These are phyloP conservation scores for Myxozyma sirexii DNA, from an alignment of 805 yeast species.

Conservation along the genomic window DNA sequence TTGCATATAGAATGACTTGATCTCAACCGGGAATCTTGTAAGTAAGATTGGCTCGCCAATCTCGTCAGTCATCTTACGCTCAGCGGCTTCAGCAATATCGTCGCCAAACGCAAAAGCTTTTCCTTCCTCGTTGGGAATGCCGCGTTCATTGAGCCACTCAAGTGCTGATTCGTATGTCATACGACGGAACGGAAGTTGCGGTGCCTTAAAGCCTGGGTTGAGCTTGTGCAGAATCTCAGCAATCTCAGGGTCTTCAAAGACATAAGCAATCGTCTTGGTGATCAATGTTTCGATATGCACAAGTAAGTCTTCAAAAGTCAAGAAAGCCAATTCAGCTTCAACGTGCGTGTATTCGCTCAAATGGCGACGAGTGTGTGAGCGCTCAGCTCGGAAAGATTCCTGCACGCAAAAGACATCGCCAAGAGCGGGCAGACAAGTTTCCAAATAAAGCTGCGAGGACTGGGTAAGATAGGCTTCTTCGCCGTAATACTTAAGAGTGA, in stretches of 20 bases:
- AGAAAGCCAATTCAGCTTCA: conserved; percentile 90
- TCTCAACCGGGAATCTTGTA: conserved; percentile 93
- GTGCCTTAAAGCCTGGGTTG: conserved; percentile 88
- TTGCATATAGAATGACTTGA: conserved; percentile 98
- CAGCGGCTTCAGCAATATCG: conserved; percentile 99
- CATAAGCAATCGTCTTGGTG: conserved; percentile 67
- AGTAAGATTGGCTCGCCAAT: conserved; percentile 91
- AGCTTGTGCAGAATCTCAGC: conserved; percentile 88
- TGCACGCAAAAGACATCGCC: conserved; percentile 98
- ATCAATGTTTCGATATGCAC: conserved; percentile 81
- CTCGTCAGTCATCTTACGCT: conserved; percentile 96
- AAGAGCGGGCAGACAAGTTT: conserved; percentile 91
- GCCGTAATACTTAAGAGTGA: conserved; percentile 91
- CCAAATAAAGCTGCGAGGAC: conserved; percentile 94
- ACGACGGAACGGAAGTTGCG: conserved; percentile 84
- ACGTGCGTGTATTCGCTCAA: conserved; percentile 95
- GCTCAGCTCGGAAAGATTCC: conserved; percentile 99
- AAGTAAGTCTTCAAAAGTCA: conserved; percentile 83
- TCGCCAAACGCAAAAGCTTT: conserved; percentile 94
- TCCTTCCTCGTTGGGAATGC: conserved; percentile 92
- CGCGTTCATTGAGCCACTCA: conserved; percentile 95
- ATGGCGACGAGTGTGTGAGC: conserved; percentile 98
- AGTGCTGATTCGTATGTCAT: conserved; percentile 89
- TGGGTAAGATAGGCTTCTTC: conserved; percentile 96
- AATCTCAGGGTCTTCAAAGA: conserved; percentile 86